Evolutionary conservation across 441 rosid species (phyloP).

Genomic region (Eutrema salsugineum): DNA sequence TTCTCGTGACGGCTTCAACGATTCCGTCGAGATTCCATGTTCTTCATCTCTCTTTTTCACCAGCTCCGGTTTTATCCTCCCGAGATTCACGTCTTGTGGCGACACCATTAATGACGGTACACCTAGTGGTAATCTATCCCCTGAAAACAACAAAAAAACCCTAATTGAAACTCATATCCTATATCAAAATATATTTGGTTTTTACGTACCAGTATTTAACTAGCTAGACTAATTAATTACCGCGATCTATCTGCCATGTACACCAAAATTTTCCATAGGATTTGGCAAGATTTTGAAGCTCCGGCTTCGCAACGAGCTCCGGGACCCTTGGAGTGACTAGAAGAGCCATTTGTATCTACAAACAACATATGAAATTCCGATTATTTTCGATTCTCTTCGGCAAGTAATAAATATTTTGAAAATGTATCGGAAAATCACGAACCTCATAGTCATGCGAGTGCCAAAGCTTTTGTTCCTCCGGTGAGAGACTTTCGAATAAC

Average conservation of each 20-base stretch:
- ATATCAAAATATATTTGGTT: background rate
- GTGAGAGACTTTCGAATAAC: slow-evolving; percentile 52
- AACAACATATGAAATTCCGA: background rate
- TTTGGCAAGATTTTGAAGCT: slow-evolving; percentile 55
- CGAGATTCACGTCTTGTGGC: slow-evolving; percentile 55
- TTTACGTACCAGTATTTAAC: background rate
- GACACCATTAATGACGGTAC: slow-evolving; percentile 68
- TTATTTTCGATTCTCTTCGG: background rate
- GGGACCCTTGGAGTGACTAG: slow-evolving; percentile 62
- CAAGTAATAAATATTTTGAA: background rate
- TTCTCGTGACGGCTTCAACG: slow-evolving; percentile 36
- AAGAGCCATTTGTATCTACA: slow-evolving; percentile 55
- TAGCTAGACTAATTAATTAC: slow-evolving; percentile 8
- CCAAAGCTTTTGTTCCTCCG: slow-evolving; percentile 76
- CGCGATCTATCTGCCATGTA: slow-evolving; percentile 75
- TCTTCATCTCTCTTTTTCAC: slow-evolving; percentile 46
- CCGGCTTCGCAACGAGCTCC: slow-evolving; percentile 51
- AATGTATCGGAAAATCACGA: background rate
- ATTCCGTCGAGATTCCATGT: slow-evolving; percentile 40
- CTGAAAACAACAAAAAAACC: background rate
- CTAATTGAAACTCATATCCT: background rate
- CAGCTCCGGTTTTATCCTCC: slow-evolving; percentile 41
- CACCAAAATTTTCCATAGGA: slow-evolving; percentile 77
- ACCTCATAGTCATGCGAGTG: slow-evolving; percentile 85
- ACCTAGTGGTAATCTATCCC: slow-evolving; percentile 62